Conservation (phyloP, 2,329 filamentous ascomycete genomes). For the Ilyonectria sp. region DNA sequence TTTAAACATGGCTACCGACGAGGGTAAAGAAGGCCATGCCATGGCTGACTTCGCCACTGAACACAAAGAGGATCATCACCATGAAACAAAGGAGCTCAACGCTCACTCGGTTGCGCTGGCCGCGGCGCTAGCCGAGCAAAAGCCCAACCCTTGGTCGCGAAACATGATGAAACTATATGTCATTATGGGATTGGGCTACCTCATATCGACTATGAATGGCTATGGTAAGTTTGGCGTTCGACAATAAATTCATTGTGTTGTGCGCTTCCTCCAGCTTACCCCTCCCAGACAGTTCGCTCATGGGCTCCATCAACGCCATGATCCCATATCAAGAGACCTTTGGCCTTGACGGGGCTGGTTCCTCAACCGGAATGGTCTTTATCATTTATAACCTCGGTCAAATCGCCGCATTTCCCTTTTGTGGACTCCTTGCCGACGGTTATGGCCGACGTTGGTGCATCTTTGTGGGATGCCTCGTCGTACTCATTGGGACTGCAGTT, state of each 20-base stretch:
- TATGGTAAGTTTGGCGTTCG: slow-evolving; percentile 39
- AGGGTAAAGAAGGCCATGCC: background rate
- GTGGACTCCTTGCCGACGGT: slow-evolving; percentile 25
- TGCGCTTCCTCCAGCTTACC: slow-evolving; percentile 1
- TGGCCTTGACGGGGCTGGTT: slow-evolving; percentile 61
- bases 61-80: background rate
- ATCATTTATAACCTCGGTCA: slow-evolving; percentile 39
- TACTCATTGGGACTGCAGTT: slow-evolving; percentile 54
- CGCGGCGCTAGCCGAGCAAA: slow-evolving; percentile 27
- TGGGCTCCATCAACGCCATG: slow-evolving; percentile 68
- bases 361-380: slow-evolving; percentile 49
- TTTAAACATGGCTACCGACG: slow-evolving; percentile 4
- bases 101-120: slow-evolving; percentile 26
- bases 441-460: slow-evolving; percentile 55
- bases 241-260: background rate
- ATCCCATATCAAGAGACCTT: slow-evolving; percentile 65
- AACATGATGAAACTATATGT: slow-evolving; percentile 53
- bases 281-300: slow-evolving; percentile 57
- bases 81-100: slow-evolving; percentile 12
- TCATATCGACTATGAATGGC: slow-evolving; percentile 51
- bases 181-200: slow-evolving; percentile 47
- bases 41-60: background rate
- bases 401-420: slow-evolving; percentile 31
- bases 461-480: slow-evolving; percentile 68
- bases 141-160: slow-evolving; percentile 34